phyloP scores from a whole-genome alignment of 2,329 filamentous ascomycete genomes.

The Pseudogymnoascus sp. region DNA sequence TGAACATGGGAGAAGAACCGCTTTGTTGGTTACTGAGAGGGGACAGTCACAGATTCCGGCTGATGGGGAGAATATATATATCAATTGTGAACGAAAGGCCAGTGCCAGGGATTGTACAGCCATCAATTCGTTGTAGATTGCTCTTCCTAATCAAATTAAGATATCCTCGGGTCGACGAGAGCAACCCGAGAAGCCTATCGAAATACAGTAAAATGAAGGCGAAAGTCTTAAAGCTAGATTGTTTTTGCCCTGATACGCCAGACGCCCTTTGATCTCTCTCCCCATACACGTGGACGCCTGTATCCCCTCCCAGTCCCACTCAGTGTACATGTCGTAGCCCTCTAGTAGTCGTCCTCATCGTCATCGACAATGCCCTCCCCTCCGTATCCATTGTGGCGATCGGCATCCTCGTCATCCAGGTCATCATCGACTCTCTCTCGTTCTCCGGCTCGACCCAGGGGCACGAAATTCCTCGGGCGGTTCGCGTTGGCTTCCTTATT shows the following conservation, averaged over 20 bases:
- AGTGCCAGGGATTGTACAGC: background rate
- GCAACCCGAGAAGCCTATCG: slow-evolving; percentile 2
- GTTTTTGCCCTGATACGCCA: slow-evolving; percentile 4
- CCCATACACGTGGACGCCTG: background rate
- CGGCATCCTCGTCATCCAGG: slow-evolving; percentile 26
- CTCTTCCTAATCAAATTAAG: slow-evolving; percentile 3
- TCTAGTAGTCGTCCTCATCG: slow-evolving; percentile 52
- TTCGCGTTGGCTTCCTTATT: slow-evolving; percentile 34
- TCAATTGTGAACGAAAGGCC: background rate
- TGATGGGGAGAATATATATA: background rate
- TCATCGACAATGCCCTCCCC: slow-evolving; percentile 48
- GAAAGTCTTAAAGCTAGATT: slow-evolving; percentile 8
- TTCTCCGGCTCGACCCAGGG: slow-evolving; percentile 6
- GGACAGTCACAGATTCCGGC: background rate
- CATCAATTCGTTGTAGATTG: slow-evolving; percentile 5
- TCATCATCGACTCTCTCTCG: slow-evolving; percentile 22
- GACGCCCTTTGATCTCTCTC: slow-evolving; percentile 1
- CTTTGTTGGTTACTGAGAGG: background rate
- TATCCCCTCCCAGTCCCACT: background rate
- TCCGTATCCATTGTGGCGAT: slow-evolving; percentile 38
- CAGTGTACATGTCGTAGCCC: background rate
- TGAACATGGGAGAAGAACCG: background rate
- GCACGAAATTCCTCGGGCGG: background rate
- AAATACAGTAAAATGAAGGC: slow-evolving; percentile 6
- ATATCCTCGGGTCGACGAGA: background rate